Base-by-base conservation (phyloP, 768 basidiomycete genomes). In the Amanita rubescens region DNA sequence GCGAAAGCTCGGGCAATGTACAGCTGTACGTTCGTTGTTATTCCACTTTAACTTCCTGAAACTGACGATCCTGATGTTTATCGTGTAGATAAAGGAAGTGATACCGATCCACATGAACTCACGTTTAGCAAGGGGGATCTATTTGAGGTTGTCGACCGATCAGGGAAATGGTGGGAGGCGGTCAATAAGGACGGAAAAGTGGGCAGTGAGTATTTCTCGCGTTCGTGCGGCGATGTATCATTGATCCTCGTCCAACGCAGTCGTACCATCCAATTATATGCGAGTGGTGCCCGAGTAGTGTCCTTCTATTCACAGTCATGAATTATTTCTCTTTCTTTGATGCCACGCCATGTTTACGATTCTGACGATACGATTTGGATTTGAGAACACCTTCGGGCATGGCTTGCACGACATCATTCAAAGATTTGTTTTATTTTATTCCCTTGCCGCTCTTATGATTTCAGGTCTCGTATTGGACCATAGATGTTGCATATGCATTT, bases 131-230 rank as follows among this genome's bases (percentile, higher is more conserved):
- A 93, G 68, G 90, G 90, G 22, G 94, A 96, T 60, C 72, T 86
- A 3, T 72, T 97, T 53, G 83, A 90, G 49, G 82, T 97, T 42
- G 63, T 87, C 41, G 91, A 95, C 64, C 82, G 83, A 51, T 57
- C 63, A 5, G 87, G 86, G n/a, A 88, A 90, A 63, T 91, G 90
- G 90, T 93, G 90, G 89, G 84, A 85, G 61, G 87, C 82, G 15
- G 79, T 73, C 60, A 87, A 79, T 63, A 35, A 66, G 2, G 84
- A 90, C 62, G 89, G 87, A 49, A 63, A 64, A 4, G 60, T 73
- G 54, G 86, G 86, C 59, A 85, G 86, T 88, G 62, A 66, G 86
- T 83, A 1, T 47, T 46, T 45, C 20, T 22, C 44, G 33, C 34
- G 24, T 15, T 49, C 19, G 14, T 38, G 12, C 38, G 14, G 48